These are phyloP conservation scores for Diaporthe sp. DNA, from an alignment of 2,329 filamentous ascomycete species.

Conservation along the genomic window DNA sequence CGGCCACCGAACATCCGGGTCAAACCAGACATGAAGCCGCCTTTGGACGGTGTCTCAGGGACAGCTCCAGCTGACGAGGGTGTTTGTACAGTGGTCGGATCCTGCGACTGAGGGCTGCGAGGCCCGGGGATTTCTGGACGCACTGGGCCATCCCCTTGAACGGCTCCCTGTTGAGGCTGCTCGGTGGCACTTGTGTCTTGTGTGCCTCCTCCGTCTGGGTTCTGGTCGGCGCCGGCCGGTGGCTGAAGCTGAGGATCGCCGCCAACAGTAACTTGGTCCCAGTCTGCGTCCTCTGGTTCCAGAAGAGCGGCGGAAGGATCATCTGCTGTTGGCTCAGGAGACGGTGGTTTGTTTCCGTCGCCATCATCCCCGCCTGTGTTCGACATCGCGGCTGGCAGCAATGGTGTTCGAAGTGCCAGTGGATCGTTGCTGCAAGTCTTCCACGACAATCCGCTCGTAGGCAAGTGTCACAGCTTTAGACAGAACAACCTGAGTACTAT, in stretches of 20 bases:
- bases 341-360: background rate
- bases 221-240: background rate
- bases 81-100: background rate
- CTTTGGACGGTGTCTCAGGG: background rate
- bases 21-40: background rate
- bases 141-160: background rate
- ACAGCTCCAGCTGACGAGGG: background rate
- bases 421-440: background rate
- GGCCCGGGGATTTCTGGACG: background rate
- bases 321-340: slow-evolving; percentile 1
- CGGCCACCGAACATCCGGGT: background rate
- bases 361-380: background rate
- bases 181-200: background rate
- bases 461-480: background rate
- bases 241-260: background rate
- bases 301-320: background rate
- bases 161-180: background rate
- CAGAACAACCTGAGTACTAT: background rate
- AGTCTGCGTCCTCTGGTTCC: background rate
- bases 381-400: slow-evolving; percentile 11
- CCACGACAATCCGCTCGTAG: background rate
- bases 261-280: background rate
- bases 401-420: background rate
- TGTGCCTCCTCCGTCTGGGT: background rate
- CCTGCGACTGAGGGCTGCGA: background rate